phyloP scores from a whole-genome alignment of 208 protist species.

The Zelonia costaricensis region DNA sequence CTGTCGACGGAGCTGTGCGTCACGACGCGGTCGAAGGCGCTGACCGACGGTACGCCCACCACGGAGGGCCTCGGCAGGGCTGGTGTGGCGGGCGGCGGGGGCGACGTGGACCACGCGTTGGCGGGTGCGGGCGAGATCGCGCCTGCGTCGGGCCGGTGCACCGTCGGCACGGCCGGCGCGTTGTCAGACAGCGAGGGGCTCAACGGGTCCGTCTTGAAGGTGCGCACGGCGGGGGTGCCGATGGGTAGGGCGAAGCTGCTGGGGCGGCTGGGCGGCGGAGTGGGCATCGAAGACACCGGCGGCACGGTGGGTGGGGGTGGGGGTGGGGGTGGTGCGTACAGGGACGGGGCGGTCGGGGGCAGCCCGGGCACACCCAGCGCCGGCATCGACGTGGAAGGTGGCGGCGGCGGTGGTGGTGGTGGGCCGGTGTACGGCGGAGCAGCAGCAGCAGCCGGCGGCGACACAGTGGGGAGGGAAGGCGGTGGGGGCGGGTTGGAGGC shows the following conservation, averaged over 20 bases:
- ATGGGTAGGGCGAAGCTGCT: too few relatives aligned
- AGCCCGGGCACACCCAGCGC: not conserved
- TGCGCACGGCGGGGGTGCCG: not conserved
- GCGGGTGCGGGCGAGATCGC: not conserved
- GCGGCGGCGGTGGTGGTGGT: not conserved
- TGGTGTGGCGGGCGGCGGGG: constrained; percentile 10
- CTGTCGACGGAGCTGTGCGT: constrained; percentile 8
- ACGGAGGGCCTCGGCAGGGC: constrained; percentile 1
- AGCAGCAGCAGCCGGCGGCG: not conserved
- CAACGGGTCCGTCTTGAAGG: not conserved
- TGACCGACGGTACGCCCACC: constrained; percentile 5
- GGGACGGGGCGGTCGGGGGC: not conserved
- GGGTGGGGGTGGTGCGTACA: not conserved
- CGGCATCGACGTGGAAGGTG: not conserved
- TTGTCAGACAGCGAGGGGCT: not conserved
- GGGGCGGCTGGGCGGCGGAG: too few relatives aligned
- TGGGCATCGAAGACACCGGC: too few relatives aligned
- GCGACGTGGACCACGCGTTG: not conserved
- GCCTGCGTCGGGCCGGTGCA: not conserved
- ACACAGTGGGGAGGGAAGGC: not conserved
- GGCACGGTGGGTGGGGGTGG: not conserved
- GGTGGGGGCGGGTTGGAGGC: not conserved
- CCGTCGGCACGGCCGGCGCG: not conserved
- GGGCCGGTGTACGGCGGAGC: not conserved
- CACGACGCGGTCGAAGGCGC: constrained; percentile 15